phyloP scores from a whole-genome alignment of 495 filamentous ascomycete species.

The Corynascus novoguineensis region DNA sequence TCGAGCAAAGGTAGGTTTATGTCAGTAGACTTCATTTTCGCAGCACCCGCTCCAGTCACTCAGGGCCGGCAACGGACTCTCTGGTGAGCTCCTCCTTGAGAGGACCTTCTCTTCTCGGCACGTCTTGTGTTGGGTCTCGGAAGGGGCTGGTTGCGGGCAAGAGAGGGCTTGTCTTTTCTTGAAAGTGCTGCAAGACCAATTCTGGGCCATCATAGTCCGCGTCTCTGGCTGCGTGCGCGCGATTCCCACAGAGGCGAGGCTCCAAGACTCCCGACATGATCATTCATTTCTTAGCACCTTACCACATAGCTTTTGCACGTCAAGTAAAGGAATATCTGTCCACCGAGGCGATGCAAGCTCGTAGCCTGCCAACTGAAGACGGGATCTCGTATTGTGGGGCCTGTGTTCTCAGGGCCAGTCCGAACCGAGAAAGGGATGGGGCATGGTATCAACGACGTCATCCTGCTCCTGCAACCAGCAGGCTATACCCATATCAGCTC shows the following conservation, averaged over 20 bases:
- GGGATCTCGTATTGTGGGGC: no score
- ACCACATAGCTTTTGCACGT: no score
- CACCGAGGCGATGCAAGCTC: no score
- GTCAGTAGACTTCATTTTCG: not conserved
- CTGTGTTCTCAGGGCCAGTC: no score
- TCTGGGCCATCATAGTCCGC: slow-evolving; percentile 52
- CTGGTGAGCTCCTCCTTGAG: slow-evolving; percentile 32
- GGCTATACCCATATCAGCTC: no score
- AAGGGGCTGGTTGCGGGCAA: slow-evolving; percentile 40
- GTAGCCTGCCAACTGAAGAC: no score
- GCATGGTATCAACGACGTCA: no score
- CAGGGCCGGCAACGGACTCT: slow-evolving; percentile 20
- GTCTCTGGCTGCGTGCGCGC: slow-evolving; percentile 29
- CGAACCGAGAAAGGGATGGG: no score
- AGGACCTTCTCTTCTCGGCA: slow-evolving; percentile 41
- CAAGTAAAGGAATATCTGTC: no score
- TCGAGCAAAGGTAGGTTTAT: no score
- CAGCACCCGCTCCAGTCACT: slow-evolving; percentile 38
- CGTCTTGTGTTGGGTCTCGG: slow-evolving; percentile 45
- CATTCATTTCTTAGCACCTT: not conserved
- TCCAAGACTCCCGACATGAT: slow-evolving; percentile 49
- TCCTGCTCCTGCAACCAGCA: no score
- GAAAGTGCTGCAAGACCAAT: slow-evolving; percentile 38
- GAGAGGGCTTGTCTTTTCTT: slow-evolving; percentile 9
- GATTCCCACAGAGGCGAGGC: slow-evolving; percentile 42